phyloP scores from a whole-genome alignment of 352 stramenopile species.

The Globisporangium parvum region DNA sequence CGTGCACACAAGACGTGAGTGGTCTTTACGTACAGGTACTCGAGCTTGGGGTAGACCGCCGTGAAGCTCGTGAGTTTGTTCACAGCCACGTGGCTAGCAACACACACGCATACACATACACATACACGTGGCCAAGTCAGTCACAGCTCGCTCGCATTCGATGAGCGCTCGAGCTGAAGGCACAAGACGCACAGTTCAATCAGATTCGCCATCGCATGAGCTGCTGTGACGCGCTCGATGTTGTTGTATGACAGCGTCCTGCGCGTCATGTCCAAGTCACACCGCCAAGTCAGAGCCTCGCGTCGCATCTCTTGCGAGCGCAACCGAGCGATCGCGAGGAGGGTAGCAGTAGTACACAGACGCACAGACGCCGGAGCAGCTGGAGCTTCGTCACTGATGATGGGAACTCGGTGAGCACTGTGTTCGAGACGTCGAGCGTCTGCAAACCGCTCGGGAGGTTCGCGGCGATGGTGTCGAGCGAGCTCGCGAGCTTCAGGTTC shows the following conservation, averaged over 20 bases:
- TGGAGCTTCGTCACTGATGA: not conserved
- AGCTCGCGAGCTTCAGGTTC: not conserved
- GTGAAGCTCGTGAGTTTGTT: constrained; percentile 5
- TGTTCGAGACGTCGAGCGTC: constrained; percentile 1
- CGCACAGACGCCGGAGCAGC: not conserved
- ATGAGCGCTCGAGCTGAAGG: no score
- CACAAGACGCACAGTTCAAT: no score
- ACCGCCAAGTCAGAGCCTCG: no score
- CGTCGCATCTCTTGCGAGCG: not conserved
- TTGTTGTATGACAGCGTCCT: constrained; percentile 3
- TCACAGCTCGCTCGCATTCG: not conserved
- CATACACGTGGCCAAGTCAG: not conserved
- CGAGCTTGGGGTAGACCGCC: constrained; percentile 1
- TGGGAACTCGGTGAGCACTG: constrained; percentile 1
- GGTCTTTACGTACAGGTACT: not conserved
- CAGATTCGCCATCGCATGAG: not conserved
- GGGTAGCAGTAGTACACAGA: not conserved
- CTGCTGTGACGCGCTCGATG: not conserved
- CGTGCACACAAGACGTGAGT: no score
- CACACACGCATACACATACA: not conserved
- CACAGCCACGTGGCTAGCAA: not conserved
- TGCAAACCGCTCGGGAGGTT: not conserved
- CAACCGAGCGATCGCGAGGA: not conserved
- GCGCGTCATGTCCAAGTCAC: no score
- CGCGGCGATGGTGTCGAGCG: not conserved